Conservation (phyloP, 1,284 basidiomycete genomes). For the Malassezia equina region DNA sequence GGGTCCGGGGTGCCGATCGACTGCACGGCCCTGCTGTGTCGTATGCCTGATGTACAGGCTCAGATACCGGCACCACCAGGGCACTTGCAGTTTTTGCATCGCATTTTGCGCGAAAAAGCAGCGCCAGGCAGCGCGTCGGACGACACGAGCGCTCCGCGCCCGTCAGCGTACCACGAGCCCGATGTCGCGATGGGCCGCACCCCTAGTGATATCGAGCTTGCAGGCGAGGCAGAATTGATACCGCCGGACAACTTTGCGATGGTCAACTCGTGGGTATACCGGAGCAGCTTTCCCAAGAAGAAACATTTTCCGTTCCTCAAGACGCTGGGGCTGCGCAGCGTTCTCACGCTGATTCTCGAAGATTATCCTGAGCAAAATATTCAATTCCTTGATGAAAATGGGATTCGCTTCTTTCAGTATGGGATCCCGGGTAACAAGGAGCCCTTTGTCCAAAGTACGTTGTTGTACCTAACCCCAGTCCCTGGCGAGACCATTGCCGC, state of each 20-base stretch:
- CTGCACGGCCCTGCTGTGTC: conserved; percentile 15
- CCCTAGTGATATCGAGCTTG: not conserved
- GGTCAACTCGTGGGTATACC: conserved; percentile 52
- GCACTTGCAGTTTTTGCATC: conserved; percentile 10
- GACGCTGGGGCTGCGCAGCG: conserved; percentile 52
- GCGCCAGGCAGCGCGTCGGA: not conserved
- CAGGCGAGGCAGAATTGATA: conserved; percentile 17
- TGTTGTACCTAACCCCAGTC: conserved; percentile 29
- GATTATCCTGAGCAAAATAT: conserved; percentile 54
- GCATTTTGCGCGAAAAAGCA: conserved; percentile 11
- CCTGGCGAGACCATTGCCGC: conserved; percentile 54
- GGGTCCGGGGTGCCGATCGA: conserved; percentile 9
- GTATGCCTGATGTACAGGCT: not conserved
- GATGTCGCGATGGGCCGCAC: not conserved
- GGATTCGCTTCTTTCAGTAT: conserved; percentile 52
- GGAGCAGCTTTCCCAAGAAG: conserved; percentile 53
- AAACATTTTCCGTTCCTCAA: conserved; percentile 54
- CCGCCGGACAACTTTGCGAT: conserved; percentile 48
- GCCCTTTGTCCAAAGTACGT: conserved; percentile 30
- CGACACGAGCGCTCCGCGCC: not conserved
- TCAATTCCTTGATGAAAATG: conserved; percentile 49
- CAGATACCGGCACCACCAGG: not conserved
- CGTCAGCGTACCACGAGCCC: not conserved
- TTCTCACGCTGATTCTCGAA: conserved; percentile 50
- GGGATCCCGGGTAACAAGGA: conserved; percentile 56